Evolutionary conservation across 2,329 filamentous ascomycete genomes (phyloP), one percentile per base, ranked within the genome.

Genomic region (Cordyceps farinosa): DNA sequence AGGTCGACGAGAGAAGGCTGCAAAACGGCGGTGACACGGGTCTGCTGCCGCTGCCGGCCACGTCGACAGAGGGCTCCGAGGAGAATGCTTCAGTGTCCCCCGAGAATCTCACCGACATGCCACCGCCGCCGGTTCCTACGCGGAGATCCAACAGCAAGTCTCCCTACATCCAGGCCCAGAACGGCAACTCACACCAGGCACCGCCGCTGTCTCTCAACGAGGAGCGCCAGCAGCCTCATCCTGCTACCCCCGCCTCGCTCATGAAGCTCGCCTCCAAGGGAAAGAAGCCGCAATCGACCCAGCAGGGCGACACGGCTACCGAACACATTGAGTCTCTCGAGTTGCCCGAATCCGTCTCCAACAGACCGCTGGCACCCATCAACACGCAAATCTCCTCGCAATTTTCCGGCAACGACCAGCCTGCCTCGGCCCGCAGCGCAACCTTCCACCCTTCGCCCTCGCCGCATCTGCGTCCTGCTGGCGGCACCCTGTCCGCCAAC

Each of bases 181-280:
- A 75, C 53, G 69, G 68, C 32, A 69, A 64, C 50, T 66, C 71
- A 66, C 55, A 32, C 32, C 61, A 51, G 53, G 52, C 34, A 8
- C 52, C 57, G 8, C 61, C 61, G 11, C 50, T 54, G 17, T 48
- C 55, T 54, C 59, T 29, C 44, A 50, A 50, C 65, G 65, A 64
- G 69, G 71, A 71, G 40, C 62, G 58, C 10, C 70, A 76, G 29
- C 80, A 79, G 58, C 79, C 77, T 69, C 85, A 87, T 59, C 90
- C 91, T 11, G 92, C 91, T 1, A 96, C 92, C 0, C 92, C 92
- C 1, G 91, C 93, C 9, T 96, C 92, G 7, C 77, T 97, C 64
- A 97, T 97, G 90, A 89, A 87, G 69, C 81, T 94, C 50, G 82
- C 81, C 32, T 84, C 84, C 69, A 80, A 79, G 69, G 75, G 78